phyloP scores from a whole-genome alignment of 2,329 filamentous ascomycete species.

The Aspergillus tanneri region DNA sequence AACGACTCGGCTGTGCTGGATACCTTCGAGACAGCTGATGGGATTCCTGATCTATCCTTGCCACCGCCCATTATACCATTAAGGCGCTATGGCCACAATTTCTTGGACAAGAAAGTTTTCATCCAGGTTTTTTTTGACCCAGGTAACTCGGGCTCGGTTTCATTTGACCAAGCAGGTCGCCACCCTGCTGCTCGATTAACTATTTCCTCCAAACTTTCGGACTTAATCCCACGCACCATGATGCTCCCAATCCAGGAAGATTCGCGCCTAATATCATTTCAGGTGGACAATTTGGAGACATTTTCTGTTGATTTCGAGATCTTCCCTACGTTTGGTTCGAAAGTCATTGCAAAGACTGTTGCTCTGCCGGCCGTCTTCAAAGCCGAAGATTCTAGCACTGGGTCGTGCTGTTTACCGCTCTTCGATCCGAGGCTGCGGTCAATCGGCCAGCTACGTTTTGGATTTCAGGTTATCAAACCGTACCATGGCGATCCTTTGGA shows the following conservation, averaged over 20 bases:
- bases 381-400: constrained; percentile 70
- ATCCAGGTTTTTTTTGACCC: constrained; percentile 89
- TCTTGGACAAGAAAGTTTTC: constrained; percentile 95
- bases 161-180: constrained; percentile 97
- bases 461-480: constrained; percentile 93
- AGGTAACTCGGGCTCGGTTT: constrained; percentile 64
- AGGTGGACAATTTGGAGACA: constrained; percentile 87
- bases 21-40: constrained; percentile 71
- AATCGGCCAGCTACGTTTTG: constrained; percentile 92
- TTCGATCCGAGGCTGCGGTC: constrained; percentile 89
- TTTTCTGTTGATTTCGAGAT: constrained; percentile 98
- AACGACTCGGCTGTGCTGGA: constrained; percentile 51
- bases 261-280: constrained; percentile 88
- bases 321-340: constrained; percentile 94
- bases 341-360: constrained; percentile 94
- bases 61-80: constrained; percentile 95
- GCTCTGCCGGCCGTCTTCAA: constrained; percentile 85
- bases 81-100: constrained; percentile 94
- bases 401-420: constrained; percentile 78
- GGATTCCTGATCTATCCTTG: constrained; percentile 86
- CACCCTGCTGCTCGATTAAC: constrained; percentile 93
- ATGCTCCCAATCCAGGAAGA: constrained; percentile 96
- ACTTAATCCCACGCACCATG: constrained; percentile 94
- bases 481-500: constrained; percentile 90
- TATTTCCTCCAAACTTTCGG: constrained; percentile 93